These are phyloP conservation scores for Pseudophaeomoniella oleicola DNA, from an alignment of 2,329 filamentous ascomycete genomes.

Conservation along the genomic window DNA sequence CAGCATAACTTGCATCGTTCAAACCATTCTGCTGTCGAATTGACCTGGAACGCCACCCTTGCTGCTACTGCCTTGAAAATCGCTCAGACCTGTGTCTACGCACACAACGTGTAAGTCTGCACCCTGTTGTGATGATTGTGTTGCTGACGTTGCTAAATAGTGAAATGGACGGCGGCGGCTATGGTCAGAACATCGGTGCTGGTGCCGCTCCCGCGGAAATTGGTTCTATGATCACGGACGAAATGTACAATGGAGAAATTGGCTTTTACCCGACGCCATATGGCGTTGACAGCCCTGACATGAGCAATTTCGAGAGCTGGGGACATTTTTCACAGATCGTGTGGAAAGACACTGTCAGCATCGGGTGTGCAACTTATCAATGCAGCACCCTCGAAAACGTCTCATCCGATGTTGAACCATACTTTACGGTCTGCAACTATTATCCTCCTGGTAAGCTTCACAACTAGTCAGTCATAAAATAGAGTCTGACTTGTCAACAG, in stretches of 20 bases:
- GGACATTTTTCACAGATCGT: conserved; percentile 67
- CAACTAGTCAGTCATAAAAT: not conserved
- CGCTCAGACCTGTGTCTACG: conserved; percentile 55
- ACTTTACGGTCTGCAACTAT: conserved; percentile 87
- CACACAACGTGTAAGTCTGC: conserved; percentile 58
- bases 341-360: conserved; percentile 46
- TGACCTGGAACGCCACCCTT: conserved; percentile 53
- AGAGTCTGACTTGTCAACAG: not conserved
- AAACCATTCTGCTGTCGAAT: conserved; percentile 57
- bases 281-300: conserved; percentile 43
- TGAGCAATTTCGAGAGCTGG: conserved; percentile 48
- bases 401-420: conserved; percentile 30
- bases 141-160: conserved; percentile 19
- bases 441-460: conserved; percentile 49
- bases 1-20: conserved; percentile 77
- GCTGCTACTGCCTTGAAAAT: conserved; percentile 48
- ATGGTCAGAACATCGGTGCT: conserved; percentile 87
- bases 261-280: conserved; percentile 41
- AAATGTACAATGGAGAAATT: conserved; percentile 82
- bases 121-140: not conserved
- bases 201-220: conserved; percentile 42
- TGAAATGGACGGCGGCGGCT: conserved; percentile 45
- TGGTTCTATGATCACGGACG: conserved; percentile 56
- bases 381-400: conserved; percentile 30
- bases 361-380: conserved; percentile 46